Conservation (phyloP, 169 alveolate genomes). For the Theileria orientalis region DNA sequence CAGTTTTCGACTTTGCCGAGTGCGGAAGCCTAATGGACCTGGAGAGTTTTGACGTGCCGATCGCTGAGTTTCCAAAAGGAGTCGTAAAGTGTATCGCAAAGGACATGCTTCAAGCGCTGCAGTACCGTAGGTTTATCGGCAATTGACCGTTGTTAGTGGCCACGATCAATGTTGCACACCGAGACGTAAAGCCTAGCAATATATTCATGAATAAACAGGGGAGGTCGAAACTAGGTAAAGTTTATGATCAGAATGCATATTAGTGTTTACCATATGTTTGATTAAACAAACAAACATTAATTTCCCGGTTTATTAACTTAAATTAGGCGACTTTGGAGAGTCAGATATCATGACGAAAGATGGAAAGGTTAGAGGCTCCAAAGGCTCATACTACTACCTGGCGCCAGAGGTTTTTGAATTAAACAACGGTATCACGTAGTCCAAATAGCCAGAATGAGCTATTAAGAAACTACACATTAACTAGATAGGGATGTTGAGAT, state of each 20-base stretch:
- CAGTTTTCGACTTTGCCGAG: slow-evolving; percentile 41
- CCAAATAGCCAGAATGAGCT: neutral
- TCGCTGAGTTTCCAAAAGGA: slow-evolving; percentile 29
- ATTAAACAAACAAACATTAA: no score
- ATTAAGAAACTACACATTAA: neutral
- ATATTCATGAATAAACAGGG: slow-evolving; percentile 64
- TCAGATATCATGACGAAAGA: slow-evolving; percentile 36
- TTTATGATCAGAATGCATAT: neutral
- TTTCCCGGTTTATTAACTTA: no score
- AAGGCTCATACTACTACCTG: slow-evolving; percentile 37
- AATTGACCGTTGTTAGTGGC: neutral
- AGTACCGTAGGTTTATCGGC: slow-evolving; percentile 20
- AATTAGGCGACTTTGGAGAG: slow-evolving; percentile 70
- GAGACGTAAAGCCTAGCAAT: slow-evolving; percentile 71
- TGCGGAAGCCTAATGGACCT: slow-evolving; percentile 42
- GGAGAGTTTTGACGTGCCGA: slow-evolving; percentile 10
- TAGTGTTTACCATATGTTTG: no score
- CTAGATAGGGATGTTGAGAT: no score
- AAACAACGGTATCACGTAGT: neutral
- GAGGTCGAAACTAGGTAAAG: slow-evolving; percentile 39
- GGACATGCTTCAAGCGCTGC: slow-evolving; percentile 34
- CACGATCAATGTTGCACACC: slow-evolving; percentile 65
- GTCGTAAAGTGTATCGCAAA: slow-evolving; percentile 35
- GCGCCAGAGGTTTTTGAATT: slow-evolving; percentile 33
- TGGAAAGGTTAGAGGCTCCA: slow-evolving; percentile 33